Base-by-base conservation (phyloP, 441 rosid species). In the Pelargonium cotyledonis region DNA sequence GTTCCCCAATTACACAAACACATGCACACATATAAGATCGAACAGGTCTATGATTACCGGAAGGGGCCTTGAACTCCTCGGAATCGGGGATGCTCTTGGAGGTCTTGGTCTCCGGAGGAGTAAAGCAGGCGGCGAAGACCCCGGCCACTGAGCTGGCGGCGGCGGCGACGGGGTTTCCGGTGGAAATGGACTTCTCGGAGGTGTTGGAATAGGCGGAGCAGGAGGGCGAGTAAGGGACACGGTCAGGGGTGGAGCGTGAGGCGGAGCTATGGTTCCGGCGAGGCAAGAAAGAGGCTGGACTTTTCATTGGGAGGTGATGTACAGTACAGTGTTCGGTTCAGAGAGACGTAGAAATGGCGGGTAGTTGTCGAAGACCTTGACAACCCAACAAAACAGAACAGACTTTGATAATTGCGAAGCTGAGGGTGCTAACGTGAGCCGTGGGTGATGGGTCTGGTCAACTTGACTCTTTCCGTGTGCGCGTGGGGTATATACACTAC, bases 101-200 rank as follows among this genome's bases (percentile, higher is more conserved):
- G 57, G 16, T 49, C 15, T 81, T 12, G 57, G 16, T 14, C 15
- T 81, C 88, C 0, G 91, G 91, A 35, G 91, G 97, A 43, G 89
- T 80, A 71, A 93, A 89, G 77, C 97, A 93, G 15, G 77, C 70
- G 29, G 79, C 31, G 73, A 93, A 88, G 63, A 83, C 73, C 29
- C 88, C 86, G 18, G 82, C 85, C 55, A 89, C 72, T 31, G 86
- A 85, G 40, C 86, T 78, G 65, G 79, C 86, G 7, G 81, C 78
- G 46, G 69, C 63, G 7, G 65, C 60, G 23, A 75, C 68, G 0
- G 80, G 79, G 68, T 77, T 84, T 64, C 66, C 73, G 58, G 69
- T 38, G 70, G 78, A 78, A 41, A 35, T 68, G 72, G 87, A 68
- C 67, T 70, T 79, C 69, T 72, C 71, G 68, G 73, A 35, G 75